These are phyloP conservation scores for Beauveria sp. DNA, from an alignment of 2,329 filamentous ascomycete species.

Conservation along the genomic window DNA sequence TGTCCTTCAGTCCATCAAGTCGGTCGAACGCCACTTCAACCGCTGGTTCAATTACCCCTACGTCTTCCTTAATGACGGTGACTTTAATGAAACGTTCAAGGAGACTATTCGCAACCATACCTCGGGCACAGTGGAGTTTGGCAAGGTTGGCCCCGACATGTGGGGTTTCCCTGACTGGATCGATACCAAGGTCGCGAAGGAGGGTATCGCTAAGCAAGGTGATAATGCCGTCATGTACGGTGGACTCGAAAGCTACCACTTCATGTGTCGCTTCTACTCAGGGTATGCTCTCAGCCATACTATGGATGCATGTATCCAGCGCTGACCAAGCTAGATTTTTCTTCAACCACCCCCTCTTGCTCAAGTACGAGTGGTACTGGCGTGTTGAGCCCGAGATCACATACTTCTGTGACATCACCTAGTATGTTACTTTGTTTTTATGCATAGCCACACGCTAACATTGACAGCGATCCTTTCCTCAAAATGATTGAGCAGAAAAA, in stretches of 20 bases:
- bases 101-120: conserved; percentile 84
- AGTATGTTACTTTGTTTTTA: conserved; percentile 44
- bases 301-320: neutral
- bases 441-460: neutral
- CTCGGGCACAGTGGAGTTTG: conserved; percentile 82
- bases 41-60: conserved; percentile 98
- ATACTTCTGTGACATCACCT: conserved; percentile 99
- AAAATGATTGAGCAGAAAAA: conserved; percentile 94
- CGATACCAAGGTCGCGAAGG: conserved; percentile 85
- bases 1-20: conserved; percentile 94
- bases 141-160: conserved; percentile 81
- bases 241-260: conserved; percentile 95
- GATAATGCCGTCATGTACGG: conserved; percentile 99
- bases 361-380: conserved; percentile 99
- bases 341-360: conserved; percentile 89
- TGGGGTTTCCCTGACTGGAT: conserved; percentile 97
- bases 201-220: conserved; percentile 93
- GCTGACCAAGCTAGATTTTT: conserved; percentile 59
- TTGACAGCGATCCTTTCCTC: conserved; percentile 76
- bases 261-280: conserved; percentile 97
- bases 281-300: conserved; percentile 49
- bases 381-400: conserved; percentile 98
- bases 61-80: conserved; percentile 94
- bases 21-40: conserved; percentile 97
- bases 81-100: conserved; percentile 93